A percentile compares a stretch with the other conserved stretches of the same genome.
These are phyloP conservation scores for Dendryphion nanum DNA, from an alignment of 2,329 filamentous ascomycete species.

Conservation along the genomic window DNA sequence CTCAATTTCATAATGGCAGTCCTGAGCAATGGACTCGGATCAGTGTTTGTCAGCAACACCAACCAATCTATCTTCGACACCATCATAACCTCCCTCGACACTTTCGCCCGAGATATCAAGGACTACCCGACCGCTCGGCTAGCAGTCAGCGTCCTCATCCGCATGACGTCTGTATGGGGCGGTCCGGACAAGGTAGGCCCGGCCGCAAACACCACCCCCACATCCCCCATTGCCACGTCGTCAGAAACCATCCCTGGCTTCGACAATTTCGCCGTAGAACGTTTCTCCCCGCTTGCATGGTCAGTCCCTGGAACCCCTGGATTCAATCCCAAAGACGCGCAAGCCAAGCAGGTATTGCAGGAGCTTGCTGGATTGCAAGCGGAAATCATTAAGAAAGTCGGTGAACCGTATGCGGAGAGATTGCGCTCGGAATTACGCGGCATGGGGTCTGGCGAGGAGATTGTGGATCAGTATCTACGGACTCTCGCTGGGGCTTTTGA, in stretches of 20 bases:
- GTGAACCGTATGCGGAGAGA: conserved; percentile 72
- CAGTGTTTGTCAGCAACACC: conserved; percentile 81
- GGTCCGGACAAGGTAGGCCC: conserved; percentile 65
- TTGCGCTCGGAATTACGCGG: conserved; percentile 65
- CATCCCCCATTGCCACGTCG: conserved; percentile 51
- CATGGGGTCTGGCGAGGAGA: conserved; percentile 64
- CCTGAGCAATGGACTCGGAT: conserved; percentile 82
- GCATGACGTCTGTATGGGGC: conserved; percentile 87
- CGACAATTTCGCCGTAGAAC: conserved; percentile 82
- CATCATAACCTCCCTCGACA: conserved; percentile 80
- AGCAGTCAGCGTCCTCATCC: conserved; percentile 76
- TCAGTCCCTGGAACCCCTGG: conserved; percentile 74
- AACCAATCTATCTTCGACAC: conserved; percentile 92
- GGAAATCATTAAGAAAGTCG: conserved; percentile 86
- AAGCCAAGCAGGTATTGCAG: conserved; percentile 80
- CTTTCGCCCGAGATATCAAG: conserved; percentile 74
- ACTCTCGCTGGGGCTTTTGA: conserved; percentile 35
- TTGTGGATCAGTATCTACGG: conserved; percentile 64
- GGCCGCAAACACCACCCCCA: conserved; percentile 28
- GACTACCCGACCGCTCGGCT: conserved; percentile 68
- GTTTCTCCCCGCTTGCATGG: conserved; percentile 90
- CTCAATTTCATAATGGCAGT: conserved; percentile 92
- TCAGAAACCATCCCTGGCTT: conserved; percentile 73
- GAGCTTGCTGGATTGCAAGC: conserved; percentile 88
- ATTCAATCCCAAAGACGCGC: conserved; percentile 84